Evolutionary conservation across 2,329 filamentous ascomycete genomes (phyloP), one percentile per base, ranked within the genome.

Genomic region (Fusarium robinianum): DNA sequence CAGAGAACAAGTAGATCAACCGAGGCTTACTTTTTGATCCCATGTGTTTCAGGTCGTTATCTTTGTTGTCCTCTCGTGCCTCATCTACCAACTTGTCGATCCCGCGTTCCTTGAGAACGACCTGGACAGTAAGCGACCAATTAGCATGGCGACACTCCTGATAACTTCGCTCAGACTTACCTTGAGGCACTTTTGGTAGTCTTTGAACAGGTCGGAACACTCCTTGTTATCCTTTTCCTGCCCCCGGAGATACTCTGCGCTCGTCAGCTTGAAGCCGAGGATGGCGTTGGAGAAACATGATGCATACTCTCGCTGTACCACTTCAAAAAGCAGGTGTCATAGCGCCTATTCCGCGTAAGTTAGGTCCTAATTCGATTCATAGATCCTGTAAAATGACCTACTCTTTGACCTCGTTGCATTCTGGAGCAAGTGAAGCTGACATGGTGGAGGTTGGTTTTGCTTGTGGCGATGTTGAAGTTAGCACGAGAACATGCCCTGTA

Each of bases 221-320:
- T 97, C 92, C 44, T 83, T 79, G 66, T 92, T 90, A 31, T 84
- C 84, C 26, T 84, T 87, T 27, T 90, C 87, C 46, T 85, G 85
- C 12, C 91, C 91, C 58, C 90, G 81, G 14, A 99, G 81, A 64
- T 96, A 99, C 70, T 96, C 94, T 94, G 55, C 2, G 5, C 30
- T 42, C 3, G 35, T 63, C 36, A 62, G 53, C 15, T 5, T 33
- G 11, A 22, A 46, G 19, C 34, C 27, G 10, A 6, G 15, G 17
- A 8, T 6, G 6, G 19, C 9, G 55, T 37, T 26, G 47, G 36
- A 23, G 38, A 43, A 46, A 37, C 29, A 37, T 69, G n/a, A n/a
- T n/a, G n/a, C 85, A 46, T 77, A 96, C 94, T 97, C 72, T 99
- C 94, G 66, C 91, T 96, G 70, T 99, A 99, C 94, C 94, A 99